A percentile compares a stretch with the other conserved stretches of the same genome.
Conservation (phyloP, 345 rosid genomes). For the Sonneratia caseolaris region DNA sequence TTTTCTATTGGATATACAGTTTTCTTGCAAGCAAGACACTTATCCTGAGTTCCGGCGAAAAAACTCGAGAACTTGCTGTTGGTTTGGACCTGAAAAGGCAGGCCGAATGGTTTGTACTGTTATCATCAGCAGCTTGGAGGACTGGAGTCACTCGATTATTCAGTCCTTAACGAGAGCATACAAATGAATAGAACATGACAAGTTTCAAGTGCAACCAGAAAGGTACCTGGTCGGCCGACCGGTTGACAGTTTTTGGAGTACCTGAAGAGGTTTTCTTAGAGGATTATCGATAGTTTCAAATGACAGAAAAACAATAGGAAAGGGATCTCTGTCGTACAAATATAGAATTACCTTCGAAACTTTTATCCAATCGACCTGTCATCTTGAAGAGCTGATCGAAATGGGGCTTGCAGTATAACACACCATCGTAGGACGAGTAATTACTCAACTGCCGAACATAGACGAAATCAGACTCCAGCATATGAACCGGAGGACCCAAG, state of each 20-base stretch:
- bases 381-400: slow-evolving; percentile 63
- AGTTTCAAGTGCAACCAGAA: background rate
- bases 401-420: slow-evolving; percentile 75
- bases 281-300: background rate
- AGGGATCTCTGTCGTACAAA: background rate
- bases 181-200: background rate
- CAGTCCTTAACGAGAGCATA: background rate
- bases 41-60: slow-evolving; percentile 77
- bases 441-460: slow-evolving; percentile 40
- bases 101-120: slow-evolving; percentile 1
- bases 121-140: background rate
- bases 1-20: slow-evolving; percentile 69
- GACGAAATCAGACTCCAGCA: background rate
- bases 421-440: slow-evolving; percentile 62
- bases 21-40: slow-evolving; percentile 65
- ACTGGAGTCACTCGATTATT: background rate
- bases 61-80: slow-evolving; percentile 52
- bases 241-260: slow-evolving; percentile 40
- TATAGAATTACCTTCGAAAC: slow-evolving; percentile 46
- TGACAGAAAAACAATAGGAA: slow-evolving; percentile 3
- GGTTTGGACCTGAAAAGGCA: slow-evolving; percentile 24
- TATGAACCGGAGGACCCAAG: background rate
- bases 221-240: slow-evolving; percentile 48
- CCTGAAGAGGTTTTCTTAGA: slow-evolving; percentile 22
- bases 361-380: slow-evolving; percentile 73